phyloP scores from a whole-genome alignment of 306 rosid species.

The Castanea mollissima region DNA sequence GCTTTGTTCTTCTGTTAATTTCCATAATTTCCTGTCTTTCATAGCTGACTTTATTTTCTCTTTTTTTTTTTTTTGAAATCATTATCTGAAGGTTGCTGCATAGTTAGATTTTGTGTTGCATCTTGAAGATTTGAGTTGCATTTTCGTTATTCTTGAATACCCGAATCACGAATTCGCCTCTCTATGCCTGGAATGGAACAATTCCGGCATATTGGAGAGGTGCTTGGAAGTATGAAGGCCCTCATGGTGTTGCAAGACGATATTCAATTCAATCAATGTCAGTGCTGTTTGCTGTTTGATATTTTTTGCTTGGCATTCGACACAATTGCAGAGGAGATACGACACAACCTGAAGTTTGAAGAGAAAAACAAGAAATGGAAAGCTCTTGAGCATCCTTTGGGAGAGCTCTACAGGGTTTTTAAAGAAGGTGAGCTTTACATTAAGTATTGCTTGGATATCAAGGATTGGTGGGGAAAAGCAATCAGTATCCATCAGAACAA shows the following conservation, averaged over 20 bases:
- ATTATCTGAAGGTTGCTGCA: not conserved
- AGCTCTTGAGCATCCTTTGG: constrained; percentile 68
- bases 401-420: constrained; percentile 69
- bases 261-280: constrained; percentile 66
- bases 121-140: constrained; percentile 11
- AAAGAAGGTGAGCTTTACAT: constrained; percentile 79
- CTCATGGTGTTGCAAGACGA: constrained; percentile 78
- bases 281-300: constrained; percentile 62
- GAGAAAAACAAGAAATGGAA: constrained; percentile 87
- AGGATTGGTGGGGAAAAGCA: constrained; percentile 78
- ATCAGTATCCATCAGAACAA: constrained; percentile 54
- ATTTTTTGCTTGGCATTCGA: constrained; percentile 69
- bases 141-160: not conserved
- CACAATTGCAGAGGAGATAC: constrained; percentile 73
- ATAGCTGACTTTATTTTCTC: not conserved
- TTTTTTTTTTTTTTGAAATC: not conserved
- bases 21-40: not conserved
- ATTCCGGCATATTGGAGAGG: constrained; percentile 97
- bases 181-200: constrained; percentile 77
- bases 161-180: not conserved
- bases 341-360: constrained; percentile 57
- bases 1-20: not conserved
- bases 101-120: not conserved
- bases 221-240: constrained; percentile 82
- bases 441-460: constrained; percentile 61